Base-by-base conservation (phyloP, 306 rosid genomes). In the Vicia faba region DNA sequence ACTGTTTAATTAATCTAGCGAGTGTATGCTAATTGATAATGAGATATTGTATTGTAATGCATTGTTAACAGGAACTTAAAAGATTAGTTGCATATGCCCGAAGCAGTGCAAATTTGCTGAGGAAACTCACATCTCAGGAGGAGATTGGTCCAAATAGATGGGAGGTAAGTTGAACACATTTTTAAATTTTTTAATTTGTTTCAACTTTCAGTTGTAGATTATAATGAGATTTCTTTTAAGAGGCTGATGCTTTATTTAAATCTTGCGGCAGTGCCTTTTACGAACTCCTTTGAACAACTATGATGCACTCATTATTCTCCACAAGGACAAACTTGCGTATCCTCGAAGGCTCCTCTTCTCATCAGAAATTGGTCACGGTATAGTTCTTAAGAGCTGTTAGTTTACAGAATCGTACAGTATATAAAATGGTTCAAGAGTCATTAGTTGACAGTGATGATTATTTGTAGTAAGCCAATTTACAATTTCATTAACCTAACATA, bases 301-400 rank as follows among this genome's bases (percentile, higher is more conserved):
- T 8, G 97, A 93, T 44, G 99, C 95, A 3, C 70, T 93, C 58
- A 70, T 93, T 80, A 87, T 88, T 78, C 92, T 93, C 67, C 95
- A 93, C 48, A 78, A 88, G 79, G 99, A 86, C 68, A 93, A 78
- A 76, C 86, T 93, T 70, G 77, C 96, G 19, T 82, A 88, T 79
- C 97, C 99, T 35, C 96, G 82, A 39, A 92, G 89, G 43, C 96
- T 90, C 73, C 97, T 93, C 70, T 93, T 93, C 80, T 77, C 96
- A 15, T 86, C 99, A 4, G 91, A 88, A 75, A 83, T 85, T 53
- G 74, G 69, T 66, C 83, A 65, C 15, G 99, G 96, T 93, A 87
- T 59, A 41, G 46, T 41, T 41, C 46, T 41, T 41, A 43, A 43
- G 12, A 13, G 60, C 55, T 62, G 35, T 67, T 44, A 45, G 43